phyloP scores from a whole-genome alignment of 1,284 basidiomycete genomes.

The Ustilago xerochloae region DNA sequence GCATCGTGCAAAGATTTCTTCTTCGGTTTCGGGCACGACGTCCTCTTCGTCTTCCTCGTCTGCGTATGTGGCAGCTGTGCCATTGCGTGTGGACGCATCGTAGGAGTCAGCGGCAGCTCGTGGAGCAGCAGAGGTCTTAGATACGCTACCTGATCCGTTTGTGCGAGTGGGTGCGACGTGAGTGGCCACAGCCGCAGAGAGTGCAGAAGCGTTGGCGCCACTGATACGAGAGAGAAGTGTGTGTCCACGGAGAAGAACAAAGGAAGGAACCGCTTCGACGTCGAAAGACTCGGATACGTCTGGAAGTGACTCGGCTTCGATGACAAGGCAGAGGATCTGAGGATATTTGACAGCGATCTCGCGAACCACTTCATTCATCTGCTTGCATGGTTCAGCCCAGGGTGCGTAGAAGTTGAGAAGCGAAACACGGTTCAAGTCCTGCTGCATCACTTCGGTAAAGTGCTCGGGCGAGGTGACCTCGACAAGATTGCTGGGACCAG shows the following conservation, averaged over 20 bases:
- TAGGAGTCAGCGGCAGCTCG: slow-evolving; percentile 53
- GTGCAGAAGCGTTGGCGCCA: slow-evolving; percentile 81
- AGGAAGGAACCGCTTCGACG: slow-evolving; percentile 87
- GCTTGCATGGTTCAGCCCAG: slow-evolving; percentile 67
- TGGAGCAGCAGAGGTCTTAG: slow-evolving; percentile 55
- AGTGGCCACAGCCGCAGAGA: slow-evolving; percentile 76
- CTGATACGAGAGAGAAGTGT: slow-evolving; percentile 82
- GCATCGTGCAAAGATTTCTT: slow-evolving; percentile 77
- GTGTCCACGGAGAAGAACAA: slow-evolving; percentile 88
- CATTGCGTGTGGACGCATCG: slow-evolving; percentile 36
- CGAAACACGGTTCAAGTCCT: slow-evolving; percentile 62
- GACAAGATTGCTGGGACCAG: slow-evolving; percentile 51
- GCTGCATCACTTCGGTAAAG: slow-evolving; percentile 60
- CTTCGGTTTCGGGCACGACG: slow-evolving; percentile 73
- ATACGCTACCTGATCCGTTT: slow-evolving; percentile 53
- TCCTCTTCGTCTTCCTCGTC: slow-evolving; percentile 50
- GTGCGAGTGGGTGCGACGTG: slow-evolving; percentile 69
- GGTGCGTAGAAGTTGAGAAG: slow-evolving; percentile 68
- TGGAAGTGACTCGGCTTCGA: slow-evolving; percentile 86
- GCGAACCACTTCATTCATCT: slow-evolving; percentile 64
- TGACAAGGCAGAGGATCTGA: slow-evolving; percentile 80
- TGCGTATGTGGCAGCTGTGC: slow-evolving; percentile 4
- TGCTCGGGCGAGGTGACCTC: slow-evolving; percentile 66
- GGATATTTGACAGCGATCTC: slow-evolving; percentile 78
- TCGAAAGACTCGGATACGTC: slow-evolving; percentile 96